Evolutionary conservation across 2,329 filamentous ascomycete genomes (phyloP).

Genomic region (Botryotinia calthae): DNA sequence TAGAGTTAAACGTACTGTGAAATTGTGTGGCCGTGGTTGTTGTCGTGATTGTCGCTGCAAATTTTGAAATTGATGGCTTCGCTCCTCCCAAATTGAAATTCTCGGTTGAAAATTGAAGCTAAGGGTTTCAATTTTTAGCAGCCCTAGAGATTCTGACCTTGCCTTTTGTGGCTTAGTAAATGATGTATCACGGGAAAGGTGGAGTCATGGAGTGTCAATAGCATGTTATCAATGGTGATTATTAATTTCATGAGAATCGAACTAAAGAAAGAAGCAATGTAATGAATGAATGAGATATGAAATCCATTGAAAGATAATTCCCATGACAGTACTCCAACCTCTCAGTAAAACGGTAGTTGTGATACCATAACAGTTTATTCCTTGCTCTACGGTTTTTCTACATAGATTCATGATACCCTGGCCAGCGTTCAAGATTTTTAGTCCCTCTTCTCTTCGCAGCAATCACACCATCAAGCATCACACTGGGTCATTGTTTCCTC

Average conservation of each 20-base stretch:
- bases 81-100: constrained; percentile 19
- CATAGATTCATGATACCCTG: constrained; percentile 7
- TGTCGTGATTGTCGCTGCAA: constrained; percentile 41
- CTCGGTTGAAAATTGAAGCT: constrained; percentile 21
- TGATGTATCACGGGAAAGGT: neutral
- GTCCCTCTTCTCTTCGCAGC: neutral
- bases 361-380: neutral
- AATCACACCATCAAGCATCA: neutral
- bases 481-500: neutral
- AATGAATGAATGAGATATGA: neutral
- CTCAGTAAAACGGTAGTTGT: neutral
- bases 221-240: neutral
- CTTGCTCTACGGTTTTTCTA: neutral
- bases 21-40: constrained; percentile 43
- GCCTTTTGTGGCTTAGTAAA: constrained; percentile 14
- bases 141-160: constrained; percentile 19
- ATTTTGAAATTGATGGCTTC: constrained; percentile 23
- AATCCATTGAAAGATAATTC: constrained; percentile 1
- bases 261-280: neutral
- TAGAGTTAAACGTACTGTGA: constrained; percentile 48
- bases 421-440: neutral
- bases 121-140: constrained; percentile 20
- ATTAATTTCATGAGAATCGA: neutral
- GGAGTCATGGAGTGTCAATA: constrained; percentile 7
- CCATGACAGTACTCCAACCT: neutral